Evolutionary conservation across 176 grass and related monocot species (phyloP).

Genomic region (Poa pratensis): DNA sequence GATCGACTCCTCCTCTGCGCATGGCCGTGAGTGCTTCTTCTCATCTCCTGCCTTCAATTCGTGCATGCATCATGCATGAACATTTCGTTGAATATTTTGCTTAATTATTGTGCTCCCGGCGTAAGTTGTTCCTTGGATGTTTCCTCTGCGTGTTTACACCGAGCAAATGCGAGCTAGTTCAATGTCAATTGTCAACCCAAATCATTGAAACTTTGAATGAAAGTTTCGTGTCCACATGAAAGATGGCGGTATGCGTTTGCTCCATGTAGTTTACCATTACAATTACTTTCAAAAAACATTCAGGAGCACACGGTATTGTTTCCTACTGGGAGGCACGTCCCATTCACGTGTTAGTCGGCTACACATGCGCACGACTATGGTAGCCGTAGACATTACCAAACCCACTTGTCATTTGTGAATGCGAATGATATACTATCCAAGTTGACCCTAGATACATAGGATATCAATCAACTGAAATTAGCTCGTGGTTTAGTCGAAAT

Average conservation of each 20-base stretch:
- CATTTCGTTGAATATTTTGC: not conserved
- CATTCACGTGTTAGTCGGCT: not conserved
- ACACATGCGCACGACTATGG: not conserved
- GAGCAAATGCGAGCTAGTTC: not conserved
- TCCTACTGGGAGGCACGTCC: constrained; percentile 36
- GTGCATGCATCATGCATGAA: not conserved
- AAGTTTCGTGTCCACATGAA: not conserved
- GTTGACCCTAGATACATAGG: not conserved
- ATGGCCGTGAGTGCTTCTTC: constrained; percentile 54
- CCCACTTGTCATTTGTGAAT: not conserved
- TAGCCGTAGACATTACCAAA: not conserved
- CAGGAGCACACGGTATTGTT: not conserved
- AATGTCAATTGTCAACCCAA: not conserved
- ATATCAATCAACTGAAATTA: not conserved
- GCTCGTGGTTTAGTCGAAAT: not conserved
- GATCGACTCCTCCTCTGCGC: constrained; percentile 10
- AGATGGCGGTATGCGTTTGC: not conserved
- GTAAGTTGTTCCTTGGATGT: not conserved
- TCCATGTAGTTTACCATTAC: not conserved
- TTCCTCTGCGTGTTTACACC: too few relatives aligned
- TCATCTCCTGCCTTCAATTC: not conserved
- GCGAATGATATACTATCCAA: not conserved
- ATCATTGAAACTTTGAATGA: not conserved
- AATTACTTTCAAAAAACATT: constrained; percentile 11
- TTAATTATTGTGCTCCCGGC: not conserved